phyloP scores from a whole-genome alignment of 148 eudicot genomes.

The Pouteria glomerata region DNA sequence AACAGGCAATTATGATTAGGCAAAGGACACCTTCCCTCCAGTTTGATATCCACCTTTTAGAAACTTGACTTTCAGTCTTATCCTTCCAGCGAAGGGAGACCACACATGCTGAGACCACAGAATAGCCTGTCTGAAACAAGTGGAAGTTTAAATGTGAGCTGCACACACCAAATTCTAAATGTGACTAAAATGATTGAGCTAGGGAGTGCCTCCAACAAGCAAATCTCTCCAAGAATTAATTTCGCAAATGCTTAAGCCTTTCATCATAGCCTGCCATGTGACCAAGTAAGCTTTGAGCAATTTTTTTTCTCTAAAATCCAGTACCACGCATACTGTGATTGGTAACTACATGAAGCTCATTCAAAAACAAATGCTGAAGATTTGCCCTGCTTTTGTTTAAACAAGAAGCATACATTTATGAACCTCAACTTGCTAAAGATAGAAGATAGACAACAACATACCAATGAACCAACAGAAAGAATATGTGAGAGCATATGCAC shows the following conservation, averaged over 20 bases:
- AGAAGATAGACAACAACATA: slow-evolving; percentile 31
- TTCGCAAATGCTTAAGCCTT: neutral
- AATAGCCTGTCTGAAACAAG: slow-evolving; percentile 84
- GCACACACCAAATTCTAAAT: slow-evolving; percentile 5
- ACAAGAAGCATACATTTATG: neutral
- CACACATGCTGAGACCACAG: slow-evolving; percentile 95
- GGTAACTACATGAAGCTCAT: neutral
- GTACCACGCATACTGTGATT: neutral
- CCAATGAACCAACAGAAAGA: slow-evolving; percentile 95
- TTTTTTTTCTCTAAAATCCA: neutral
- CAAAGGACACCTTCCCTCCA: slow-evolving; percentile 75
- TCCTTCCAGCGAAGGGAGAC: slow-evolving; percentile 81
- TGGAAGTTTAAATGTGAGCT: slow-evolving; percentile 6
- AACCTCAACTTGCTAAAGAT: slow-evolving; percentile 6
- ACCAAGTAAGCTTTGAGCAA: neutral
- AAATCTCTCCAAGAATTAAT: neutral
- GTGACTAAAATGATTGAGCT: neutral
- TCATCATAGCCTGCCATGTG: neutral
- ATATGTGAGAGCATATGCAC: slow-evolving; percentile 83
- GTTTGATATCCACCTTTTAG: slow-evolving; percentile 44
- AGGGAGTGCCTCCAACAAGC: neutral
- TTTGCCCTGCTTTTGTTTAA: neutral
- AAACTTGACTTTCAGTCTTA: slow-evolving; percentile 35
- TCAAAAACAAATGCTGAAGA: slow-evolving; percentile 3
- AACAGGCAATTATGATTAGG: slow-evolving; percentile 52